Conservation (phyloP, 768 basidiomycete species). For the Boletus barrowsii region DNA sequence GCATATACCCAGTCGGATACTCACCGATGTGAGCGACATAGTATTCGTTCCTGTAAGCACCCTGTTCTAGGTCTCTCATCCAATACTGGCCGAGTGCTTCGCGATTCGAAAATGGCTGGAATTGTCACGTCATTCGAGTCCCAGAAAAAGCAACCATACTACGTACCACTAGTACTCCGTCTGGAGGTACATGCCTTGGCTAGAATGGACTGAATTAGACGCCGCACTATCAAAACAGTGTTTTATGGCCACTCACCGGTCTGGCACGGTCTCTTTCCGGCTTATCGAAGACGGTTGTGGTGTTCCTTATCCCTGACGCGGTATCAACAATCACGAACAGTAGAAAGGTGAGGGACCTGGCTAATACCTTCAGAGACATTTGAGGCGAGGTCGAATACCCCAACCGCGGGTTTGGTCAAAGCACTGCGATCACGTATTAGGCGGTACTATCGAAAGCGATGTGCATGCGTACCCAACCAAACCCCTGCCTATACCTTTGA, state of each 20-base stretch:
- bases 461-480: conserved; percentile 70
- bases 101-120: conserved; percentile 81
- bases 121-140: neutral
- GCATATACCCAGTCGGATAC: conserved; percentile 20
- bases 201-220: conserved; percentile 26
- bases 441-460: neutral
- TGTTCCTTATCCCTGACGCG: conserved; percentile 87
- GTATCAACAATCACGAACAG: conserved; percentile 4
- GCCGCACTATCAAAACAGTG: neutral
- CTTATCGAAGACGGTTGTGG: conserved; percentile 96
- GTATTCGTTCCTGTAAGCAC: conserved; percentile 74
- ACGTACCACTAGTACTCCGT: conserved; percentile 82
- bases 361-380: conserved; percentile 83
- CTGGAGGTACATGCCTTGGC: conserved; percentile 83
- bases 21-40: conserved; percentile 93
- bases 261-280: conserved; percentile 85
- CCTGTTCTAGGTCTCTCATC: conserved; percentile 93
- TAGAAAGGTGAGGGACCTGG: neutral
- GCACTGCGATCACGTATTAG: conserved; percentile 44
- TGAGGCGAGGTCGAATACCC: conserved; percentile 93
- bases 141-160: neutral
- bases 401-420: conserved; percentile 95
- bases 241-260: conserved; percentile 45
- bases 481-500: conserved; percentile 97
- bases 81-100: conserved; percentile 95